Base-by-base conservation (phyloP, 805 yeast species). In the Kluyveromyces aestuarii region DNA sequence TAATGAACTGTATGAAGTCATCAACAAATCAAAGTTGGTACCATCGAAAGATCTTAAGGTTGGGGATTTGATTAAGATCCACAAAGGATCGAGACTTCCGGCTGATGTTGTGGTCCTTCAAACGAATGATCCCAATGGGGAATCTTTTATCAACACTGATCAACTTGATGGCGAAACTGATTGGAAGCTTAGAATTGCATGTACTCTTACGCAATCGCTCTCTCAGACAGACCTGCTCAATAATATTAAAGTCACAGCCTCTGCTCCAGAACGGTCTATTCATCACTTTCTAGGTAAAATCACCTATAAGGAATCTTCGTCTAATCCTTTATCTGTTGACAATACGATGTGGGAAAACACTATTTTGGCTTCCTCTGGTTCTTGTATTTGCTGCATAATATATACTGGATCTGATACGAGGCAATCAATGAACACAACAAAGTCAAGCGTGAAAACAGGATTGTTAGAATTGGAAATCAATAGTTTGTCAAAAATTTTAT, bases 111-210 rank as follows among this genome's bases (percentile, higher is more conserved):
- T 93, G 8, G 67, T 93, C 27, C 68, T 93, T 41, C 95, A 87
- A 61, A 82, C 96, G 1, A 81, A 88, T 49, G 96, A 87, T 61
- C 62, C 73, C 2, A 73, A 77, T 2, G 97, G 96, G 8, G 99
- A 93, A 61, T 77, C 90, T 1, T 93, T 95, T 59, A 87, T 93
- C 54, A 86, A 95, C 59, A 93, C 99, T 0, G 99, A 93, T 70
- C 99, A 93, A 68, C 72, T 93, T 45, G 99, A 93, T 66, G 99
- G 99, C 62, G 99, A 93, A 66, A 93, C 99, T 6, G 99, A 93
- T 69, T 93, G 99, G 99, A 93, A 93, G 64, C 72, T 93, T 48
- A 73, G 99, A 58, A 69, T 87, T 37, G 93, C 96, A 0, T 76
- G 82, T 44, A 75, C 81, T 11, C 59, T 81, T 27, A 87, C 96